phyloP scores from a whole-genome alignment of 164 flowering plant genomes.

The Saururus chinensis region DNA sequence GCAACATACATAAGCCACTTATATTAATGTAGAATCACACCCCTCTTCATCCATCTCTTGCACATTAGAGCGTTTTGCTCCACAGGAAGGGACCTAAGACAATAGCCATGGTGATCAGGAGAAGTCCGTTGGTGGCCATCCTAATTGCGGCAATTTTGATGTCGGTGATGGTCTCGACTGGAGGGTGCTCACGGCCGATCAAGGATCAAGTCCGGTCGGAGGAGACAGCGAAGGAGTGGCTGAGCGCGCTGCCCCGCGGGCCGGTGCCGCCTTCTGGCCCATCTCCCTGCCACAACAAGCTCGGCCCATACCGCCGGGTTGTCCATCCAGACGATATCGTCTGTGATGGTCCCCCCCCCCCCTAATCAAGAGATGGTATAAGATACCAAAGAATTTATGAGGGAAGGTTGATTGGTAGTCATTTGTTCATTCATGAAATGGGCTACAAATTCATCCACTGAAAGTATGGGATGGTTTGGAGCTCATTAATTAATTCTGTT shows the following conservation, averaged over 20 bases:
- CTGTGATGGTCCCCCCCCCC: background rate
- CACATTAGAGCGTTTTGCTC: background rate
- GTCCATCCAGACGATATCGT: slow-evolving; percentile 1
- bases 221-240: background rate
- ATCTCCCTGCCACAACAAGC: slow-evolving; percentile 31
- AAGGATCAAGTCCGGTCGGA: background rate
- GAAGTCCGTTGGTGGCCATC: background rate
- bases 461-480: background rate
- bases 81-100: too few relatives aligned
- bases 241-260: slow-evolving; percentile 25
- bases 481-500: background rate
- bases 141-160: background rate
- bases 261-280: slow-evolving; percentile 44
- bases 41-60: background rate
- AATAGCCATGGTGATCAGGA: slow-evolving; percentile 1
- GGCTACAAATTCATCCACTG: background rate
- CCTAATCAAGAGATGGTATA: background rate
- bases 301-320: slow-evolving; percentile 2
- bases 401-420: background rate
- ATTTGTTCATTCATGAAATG: background rate
- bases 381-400: background rate
- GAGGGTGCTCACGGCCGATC: background rate
- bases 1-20: too few relatives aligned
- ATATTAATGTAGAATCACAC: background rate
- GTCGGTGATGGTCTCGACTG: background rate